Conservation (phyloP, 176 grass and related monocot species). For the Zoysia japonica region DNA sequence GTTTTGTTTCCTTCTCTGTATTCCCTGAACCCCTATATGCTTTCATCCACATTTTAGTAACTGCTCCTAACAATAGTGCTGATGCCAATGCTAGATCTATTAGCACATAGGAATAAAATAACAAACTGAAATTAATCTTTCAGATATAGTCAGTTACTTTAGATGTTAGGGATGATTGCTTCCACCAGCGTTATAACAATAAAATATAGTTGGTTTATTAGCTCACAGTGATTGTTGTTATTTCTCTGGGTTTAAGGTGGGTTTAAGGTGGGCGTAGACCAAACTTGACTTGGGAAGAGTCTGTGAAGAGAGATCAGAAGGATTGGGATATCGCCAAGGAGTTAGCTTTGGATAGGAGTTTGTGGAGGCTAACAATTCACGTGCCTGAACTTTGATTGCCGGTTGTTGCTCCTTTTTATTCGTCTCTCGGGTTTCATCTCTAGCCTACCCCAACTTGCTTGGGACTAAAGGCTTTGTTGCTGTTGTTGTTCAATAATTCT, state of each 20-base stretch:
- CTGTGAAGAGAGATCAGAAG: no score
- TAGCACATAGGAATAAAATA: not conserved
- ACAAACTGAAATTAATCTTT: not conserved
- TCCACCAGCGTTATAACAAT: not conserved
- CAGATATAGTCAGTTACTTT: not conserved
- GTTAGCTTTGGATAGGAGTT: no score
- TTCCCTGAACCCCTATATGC: not conserved
- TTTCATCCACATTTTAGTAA: not conserved
- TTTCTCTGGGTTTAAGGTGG: not conserved
- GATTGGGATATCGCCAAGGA: no score
- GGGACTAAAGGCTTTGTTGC: no score
- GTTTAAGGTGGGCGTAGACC: no score
- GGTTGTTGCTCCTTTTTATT: no score
- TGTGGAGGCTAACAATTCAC: no score
- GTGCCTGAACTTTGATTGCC: no score
- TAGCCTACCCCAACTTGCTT: no score
- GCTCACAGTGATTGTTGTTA: not conserved
- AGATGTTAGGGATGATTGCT: not conserved
- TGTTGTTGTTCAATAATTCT: no score
- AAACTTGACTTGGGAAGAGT: no score
- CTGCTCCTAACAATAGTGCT: not conserved
- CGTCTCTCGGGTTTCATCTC: no score
- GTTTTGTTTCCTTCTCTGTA: not conserved
- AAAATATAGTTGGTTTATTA: not conserved
- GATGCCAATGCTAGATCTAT: not conserved